Base-by-base conservation (phyloP, 2,329 filamentous ascomycete genomes). In the Cercospora canescens region DNA sequence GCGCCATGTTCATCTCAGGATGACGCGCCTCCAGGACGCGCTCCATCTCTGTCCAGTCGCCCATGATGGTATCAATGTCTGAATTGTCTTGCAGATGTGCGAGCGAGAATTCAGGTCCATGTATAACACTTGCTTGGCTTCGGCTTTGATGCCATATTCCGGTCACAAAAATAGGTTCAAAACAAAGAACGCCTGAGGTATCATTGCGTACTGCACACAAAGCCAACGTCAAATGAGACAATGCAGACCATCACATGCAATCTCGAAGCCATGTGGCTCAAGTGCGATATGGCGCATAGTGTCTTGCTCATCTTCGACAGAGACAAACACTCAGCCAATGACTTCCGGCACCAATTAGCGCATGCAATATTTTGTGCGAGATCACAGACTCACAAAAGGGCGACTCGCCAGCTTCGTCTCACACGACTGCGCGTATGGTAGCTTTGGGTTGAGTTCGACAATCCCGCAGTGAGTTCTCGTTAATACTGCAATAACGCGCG, bases 21-120 rank as follows among this genome's bases (percentile, higher is more conserved):
- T 62, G 60, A 14, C 50, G 45, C 24, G 60, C 30, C 60, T 54
- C 60, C 60, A 62, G 60, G 60, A 62, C 60, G 32, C 50, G 45
- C 45, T 62, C 30, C 50, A 62, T 35, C 12, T 62, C 37, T n/a
- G 24, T 37, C 37, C 28, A 55, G 24, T 62, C 50, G 26, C 32
- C 60, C 60, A 62, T 55, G 16, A 35, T 52, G 9, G 16, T 61
- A n/a, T 48, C 14, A 18, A 30, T 45, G 16, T 35, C 8, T 21
- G n/a, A 7, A 35, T 35, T 35, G 8, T 21, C 16, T 12, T 32
- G n/a, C 9, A 35, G n/a, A 6, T 24, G 14, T 14, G 8, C 26
- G 18, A 35, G 18, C 30, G 18, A 26, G 45, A 30, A 3, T 28
- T 24, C 24, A 14, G n/a, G n/a, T 30, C 45, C 45, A 9, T 5